Percentiles rank a stretch among this genome's conserved stretches.
These are phyloP conservation scores for Cladophialophora psammophila DNA, from an alignment of 2,329 filamentous ascomycete genomes.

Conservation along the genomic window DNA sequence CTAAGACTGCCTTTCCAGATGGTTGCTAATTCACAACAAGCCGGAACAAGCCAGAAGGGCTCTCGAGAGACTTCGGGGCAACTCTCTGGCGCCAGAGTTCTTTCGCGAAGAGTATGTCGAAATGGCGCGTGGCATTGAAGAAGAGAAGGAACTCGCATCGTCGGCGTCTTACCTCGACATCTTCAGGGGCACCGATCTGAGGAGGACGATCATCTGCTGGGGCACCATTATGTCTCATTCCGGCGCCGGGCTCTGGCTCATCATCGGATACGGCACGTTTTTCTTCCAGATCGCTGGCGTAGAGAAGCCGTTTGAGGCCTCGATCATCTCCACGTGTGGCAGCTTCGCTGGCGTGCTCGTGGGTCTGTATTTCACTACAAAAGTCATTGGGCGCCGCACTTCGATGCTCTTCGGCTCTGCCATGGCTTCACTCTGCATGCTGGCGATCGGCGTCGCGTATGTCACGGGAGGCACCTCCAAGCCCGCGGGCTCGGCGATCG, in stretches of 20 bases:
- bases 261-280: conserved; percentile 50
- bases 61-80: conserved; percentile 28
- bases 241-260: conserved; percentile 27
- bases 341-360: conserved; percentile 48
- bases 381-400: conserved; percentile 46
- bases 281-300: conserved; percentile 58
- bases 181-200: conserved; percentile 44
- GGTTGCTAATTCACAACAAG: conserved; percentile 34
- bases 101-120: conserved; percentile 33
- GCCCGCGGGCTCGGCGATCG: conserved; percentile 48
- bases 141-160: conserved; percentile 27
- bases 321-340: conserved; percentile 44
- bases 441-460: conserved; percentile 50
- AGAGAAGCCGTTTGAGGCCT: conserved; percentile 43
- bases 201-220: conserved; percentile 56
- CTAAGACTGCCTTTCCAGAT: conserved; percentile 12
- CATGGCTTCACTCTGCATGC: conserved; percentile 45
- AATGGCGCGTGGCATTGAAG: conserved; percentile 38
- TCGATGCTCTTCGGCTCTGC: conserved; percentile 45
- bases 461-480: conserved; percentile 47
- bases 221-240: conserved; percentile 59
- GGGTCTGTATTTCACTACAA: conserved; percentile 47
- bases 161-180: conserved; percentile 42
- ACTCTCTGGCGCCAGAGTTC: conserved; percentile 21
- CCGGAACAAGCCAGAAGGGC: conserved; percentile 29